Evolutionary conservation across 768 basidiomycete genomes (phyloP).

Genomic region (Termitomyces titanicus): DNA sequence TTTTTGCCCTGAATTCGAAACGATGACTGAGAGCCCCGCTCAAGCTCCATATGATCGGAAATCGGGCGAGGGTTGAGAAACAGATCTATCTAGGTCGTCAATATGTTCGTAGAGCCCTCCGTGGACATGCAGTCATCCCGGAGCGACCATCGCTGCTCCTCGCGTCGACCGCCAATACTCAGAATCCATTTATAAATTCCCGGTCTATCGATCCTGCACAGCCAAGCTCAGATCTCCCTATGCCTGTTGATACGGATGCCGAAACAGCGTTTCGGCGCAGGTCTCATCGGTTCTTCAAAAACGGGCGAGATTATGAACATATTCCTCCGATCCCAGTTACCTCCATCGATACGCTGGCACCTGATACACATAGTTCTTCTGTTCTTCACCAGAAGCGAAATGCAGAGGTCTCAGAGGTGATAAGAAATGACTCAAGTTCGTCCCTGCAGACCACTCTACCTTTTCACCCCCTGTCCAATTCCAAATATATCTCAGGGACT

Average conservation of each 20-base stretch:
- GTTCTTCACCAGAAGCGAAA: constrained; percentile 47
- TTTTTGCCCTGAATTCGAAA: not conserved
- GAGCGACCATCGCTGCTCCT: constrained; percentile 21
- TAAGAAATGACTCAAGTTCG: not conserved
- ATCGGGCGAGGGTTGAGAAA: constrained; percentile 80
- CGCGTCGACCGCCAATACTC: constrained; percentile 12
- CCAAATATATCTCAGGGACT: constrained; percentile 20
- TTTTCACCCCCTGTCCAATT: not conserved
- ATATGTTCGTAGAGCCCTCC: constrained; percentile 55
- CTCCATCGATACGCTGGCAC: constrained; percentile 23
- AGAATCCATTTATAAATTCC: constrained; percentile 6
- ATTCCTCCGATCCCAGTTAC: constrained; percentile 31
- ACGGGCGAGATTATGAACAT: constrained; percentile 35
- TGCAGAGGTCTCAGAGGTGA: constrained; percentile 30
- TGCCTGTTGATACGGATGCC: constrained; percentile 77
- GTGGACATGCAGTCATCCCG: constrained; percentile 24
- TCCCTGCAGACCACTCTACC: not conserved
- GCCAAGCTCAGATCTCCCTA: constrained; percentile 46
- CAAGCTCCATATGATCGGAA: constrained; percentile 91
- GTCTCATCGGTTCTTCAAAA: constrained; percentile 52
- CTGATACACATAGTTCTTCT: constrained; percentile 37
- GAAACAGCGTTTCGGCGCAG: constrained; percentile 66
- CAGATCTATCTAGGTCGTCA: constrained; percentile 80
- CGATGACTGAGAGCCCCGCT: not conserved
- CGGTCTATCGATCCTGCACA: constrained; percentile 29